A percentile compares a stretch with the other conserved stretches of the same genome.
phyloP scores from a whole-genome alignment of 2,329 filamentous ascomycete genomes.

The Colletotrichum sp. region DNA sequence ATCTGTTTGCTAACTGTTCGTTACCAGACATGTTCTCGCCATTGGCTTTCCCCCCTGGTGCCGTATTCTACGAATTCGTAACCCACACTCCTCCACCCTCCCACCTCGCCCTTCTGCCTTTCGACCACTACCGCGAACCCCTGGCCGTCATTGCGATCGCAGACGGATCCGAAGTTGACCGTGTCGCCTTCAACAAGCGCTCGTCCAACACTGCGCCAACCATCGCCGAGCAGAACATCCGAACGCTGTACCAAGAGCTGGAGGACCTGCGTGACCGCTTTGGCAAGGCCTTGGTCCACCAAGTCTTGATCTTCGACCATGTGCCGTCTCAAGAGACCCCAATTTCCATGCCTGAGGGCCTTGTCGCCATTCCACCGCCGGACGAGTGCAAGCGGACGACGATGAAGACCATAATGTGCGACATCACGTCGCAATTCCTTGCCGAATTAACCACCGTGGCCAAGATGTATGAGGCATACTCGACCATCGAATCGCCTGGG shows the following conservation, averaged over 20 bases:
- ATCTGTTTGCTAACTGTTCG: neutral
- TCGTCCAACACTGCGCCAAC: constrained; percentile 57
- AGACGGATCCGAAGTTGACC: constrained; percentile 75
- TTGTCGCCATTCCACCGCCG: constrained; percentile 72
- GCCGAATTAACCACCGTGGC: constrained; percentile 79
- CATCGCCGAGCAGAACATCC: constrained; percentile 60
- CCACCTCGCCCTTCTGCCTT: constrained; percentile 81
- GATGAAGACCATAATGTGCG: constrained; percentile 81
- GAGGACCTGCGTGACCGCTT: constrained; percentile 75
- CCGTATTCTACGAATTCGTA: constrained; percentile 86
- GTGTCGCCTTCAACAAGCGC: constrained; percentile 57
- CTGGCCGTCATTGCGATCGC: constrained; percentile 84
- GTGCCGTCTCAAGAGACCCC: constrained; percentile 49
- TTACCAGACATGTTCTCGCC: constrained; percentile 88
- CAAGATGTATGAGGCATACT: constrained; percentile 74
- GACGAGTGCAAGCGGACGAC: constrained; percentile 77
- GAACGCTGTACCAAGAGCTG: constrained; percentile 69
- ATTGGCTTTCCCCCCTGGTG: constrained; percentile 82
- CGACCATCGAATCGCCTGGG: constrained; percentile 79
- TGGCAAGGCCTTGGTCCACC: constrained; percentile 78
- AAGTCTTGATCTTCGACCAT: constrained; percentile 82
- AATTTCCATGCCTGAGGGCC: constrained; percentile 67
- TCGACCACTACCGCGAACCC: constrained; percentile 88
- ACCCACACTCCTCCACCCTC: constrained; percentile 81
- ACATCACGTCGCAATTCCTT: constrained; percentile 75